A percentile compares a stretch with the other conserved stretches of the same genome.
Conservation (phyloP, 768 basidiomycete species). For the Zangia roseola region DNA sequence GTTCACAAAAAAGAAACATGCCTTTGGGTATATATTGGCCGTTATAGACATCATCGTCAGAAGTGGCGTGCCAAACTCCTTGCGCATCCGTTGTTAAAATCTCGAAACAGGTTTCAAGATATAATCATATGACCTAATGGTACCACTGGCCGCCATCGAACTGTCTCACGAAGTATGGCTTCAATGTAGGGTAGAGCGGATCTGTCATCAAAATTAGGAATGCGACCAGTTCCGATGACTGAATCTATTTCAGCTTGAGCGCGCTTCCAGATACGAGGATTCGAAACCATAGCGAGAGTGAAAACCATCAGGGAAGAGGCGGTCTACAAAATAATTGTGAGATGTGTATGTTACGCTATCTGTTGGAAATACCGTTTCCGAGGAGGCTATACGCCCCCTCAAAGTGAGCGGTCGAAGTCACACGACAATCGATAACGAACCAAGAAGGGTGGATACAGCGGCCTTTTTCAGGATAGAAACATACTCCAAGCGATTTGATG, state of each 20-base stretch:
- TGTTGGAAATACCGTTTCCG: slow-evolving; percentile 1
- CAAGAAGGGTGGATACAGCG: not conserved
- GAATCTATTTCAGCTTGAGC: slow-evolving; percentile 27
- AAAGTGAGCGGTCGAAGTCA: not conserved
- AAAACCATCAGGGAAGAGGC: slow-evolving; percentile 1
- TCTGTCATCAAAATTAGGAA: slow-evolving; percentile 27
- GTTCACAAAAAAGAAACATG: not conserved
- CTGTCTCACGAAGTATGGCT: slow-evolving; percentile 3
- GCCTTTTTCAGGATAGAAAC: slow-evolving; percentile 1
- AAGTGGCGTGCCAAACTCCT: slow-evolving; percentile 6
- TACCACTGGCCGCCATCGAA: not conserved
- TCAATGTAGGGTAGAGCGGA: not conserved
- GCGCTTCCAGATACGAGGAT: not conserved
- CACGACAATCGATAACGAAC: not conserved
- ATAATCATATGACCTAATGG: not conserved
- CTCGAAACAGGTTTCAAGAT: not conserved
- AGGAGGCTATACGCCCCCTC: not conserved
- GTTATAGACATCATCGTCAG: slow-evolving; percentile 31
- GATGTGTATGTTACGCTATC: slow-evolving; percentile 1
- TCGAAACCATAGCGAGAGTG: slow-evolving; percentile 1
- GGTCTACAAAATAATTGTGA: not conserved
- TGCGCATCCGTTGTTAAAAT: not conserved
- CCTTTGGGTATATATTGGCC: slow-evolving; percentile 34
- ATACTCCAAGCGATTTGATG: not conserved
- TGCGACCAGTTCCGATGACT: slow-evolving; percentile 18